A percentile compares a stretch with the other conserved stretches of the same genome.
These are phyloP conservation scores for Alternaria sp. DNA, from an alignment of 2,329 filamentous ascomycete genomes.

Conservation along the genomic window DNA sequence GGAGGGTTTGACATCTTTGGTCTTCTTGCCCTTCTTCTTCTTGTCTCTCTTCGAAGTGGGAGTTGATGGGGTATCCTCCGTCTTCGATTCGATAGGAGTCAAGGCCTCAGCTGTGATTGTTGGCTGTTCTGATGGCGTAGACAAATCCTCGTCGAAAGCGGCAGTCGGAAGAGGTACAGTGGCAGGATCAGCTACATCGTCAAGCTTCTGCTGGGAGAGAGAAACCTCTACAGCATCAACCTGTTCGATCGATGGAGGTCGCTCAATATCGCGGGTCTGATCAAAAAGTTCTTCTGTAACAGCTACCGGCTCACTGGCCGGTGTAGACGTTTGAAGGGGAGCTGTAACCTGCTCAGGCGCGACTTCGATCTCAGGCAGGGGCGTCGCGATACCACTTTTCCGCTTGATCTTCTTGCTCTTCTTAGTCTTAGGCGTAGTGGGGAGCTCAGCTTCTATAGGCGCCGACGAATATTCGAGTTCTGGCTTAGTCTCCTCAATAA, in stretches of 20 bases:
- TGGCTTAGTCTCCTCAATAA: not conserved
- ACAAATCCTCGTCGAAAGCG: slow-evolving; percentile 5
- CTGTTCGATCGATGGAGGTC: not conserved
- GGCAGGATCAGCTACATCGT: slow-evolving; percentile 4
- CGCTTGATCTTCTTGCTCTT: slow-evolving; percentile 18
- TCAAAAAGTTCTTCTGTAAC: not conserved
- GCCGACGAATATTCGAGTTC: not conserved
- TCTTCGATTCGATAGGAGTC: not conserved
- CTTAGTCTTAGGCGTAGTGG: slow-evolving; percentile 11
- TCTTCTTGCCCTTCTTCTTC: slow-evolving; percentile 38
- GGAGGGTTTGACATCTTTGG: slow-evolving; percentile 18
- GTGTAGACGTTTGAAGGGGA: not conserved
- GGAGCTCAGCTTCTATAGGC: not conserved
- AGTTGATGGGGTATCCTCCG: slow-evolving; percentile 11
- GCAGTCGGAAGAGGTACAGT: slow-evolving; percentile 11
- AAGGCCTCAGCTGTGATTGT: not conserved
- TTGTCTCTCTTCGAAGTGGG: slow-evolving; percentile 27
- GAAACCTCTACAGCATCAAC: not conserved
- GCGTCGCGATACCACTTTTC: slow-evolving; percentile 10
- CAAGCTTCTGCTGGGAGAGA: not conserved
- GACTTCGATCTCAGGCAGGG: slow-evolving; percentile 6
- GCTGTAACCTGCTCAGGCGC: slow-evolving; percentile 5
- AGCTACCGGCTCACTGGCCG: not conserved
- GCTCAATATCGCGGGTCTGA: not conserved
- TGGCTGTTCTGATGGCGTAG: not conserved